Evolutionary conservation across 176 grass and related monocot species (phyloP), one percentile per base, ranked within the genome.

Genomic region (Avena insularis): DNA sequence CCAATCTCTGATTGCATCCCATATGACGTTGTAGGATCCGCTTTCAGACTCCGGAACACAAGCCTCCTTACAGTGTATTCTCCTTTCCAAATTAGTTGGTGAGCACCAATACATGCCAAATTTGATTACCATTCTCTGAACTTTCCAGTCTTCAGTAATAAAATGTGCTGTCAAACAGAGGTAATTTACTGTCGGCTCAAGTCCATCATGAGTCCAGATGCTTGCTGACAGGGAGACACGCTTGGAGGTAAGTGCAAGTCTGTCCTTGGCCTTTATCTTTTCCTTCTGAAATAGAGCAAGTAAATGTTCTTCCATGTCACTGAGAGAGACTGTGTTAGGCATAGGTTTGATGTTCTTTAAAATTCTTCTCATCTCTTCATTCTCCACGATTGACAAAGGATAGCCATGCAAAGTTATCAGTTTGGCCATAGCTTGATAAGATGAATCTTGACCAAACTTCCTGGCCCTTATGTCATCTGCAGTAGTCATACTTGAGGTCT

Each of bases 151-250:
- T 63, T 85, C 79, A 36, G 84, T 46, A 36, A 91, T 85, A 55
- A 82, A 91, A 82, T 91, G 86, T 70, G 86, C 86, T 77, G 90
- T 78, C 86, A 91, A 55, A 91, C 71, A 91, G 33, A 88, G 86
- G 54, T 91, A 91, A 17, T 70, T 91, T 77, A 88, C 69, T 77
- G 61, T 13, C 54, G 82, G 70, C 15, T 88, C 77, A 3, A 61
- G 77, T 85, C 53, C 69, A 77, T 88, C 82, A 81, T 78, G 61
- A 81, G 86, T 77, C 90, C 90, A 91, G 27, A 91, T 82, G 33
- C 82, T 91, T 82, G 82, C 90, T 70, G 86, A 91, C 21, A 91
- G 62, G 1, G 77, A 88, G 43, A 91, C 17, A 40, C 70, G 69
- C 2, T 14, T 17, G n/a, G 77, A 82, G 53, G 60, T 85, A 63